Evolutionary conservation across 176 grass and related monocot genomes (phyloP), one percentile per base, ranked within the genome.

Genomic region (Elaeis guineensis): DNA sequence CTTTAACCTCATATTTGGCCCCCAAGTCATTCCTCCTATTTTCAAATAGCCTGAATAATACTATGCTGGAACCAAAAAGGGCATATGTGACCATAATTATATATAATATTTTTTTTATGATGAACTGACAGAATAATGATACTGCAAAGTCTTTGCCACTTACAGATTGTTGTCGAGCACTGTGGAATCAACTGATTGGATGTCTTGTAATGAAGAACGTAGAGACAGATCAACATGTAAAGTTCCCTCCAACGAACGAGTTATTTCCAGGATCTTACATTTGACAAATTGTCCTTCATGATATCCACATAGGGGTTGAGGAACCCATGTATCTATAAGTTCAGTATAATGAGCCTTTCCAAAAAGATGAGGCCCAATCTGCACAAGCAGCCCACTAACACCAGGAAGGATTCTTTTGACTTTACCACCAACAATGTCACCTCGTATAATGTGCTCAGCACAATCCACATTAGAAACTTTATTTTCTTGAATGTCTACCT

Each of bases 291-390:
- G 87, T 0, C 92, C 87, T 69, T 97, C 92, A 21, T 70, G 75
- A 70, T 85, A 91, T 65, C 76, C 69, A 77, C 74, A 68, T 26
- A 88, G 29, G 50, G 87, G 92, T 76, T 88, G 67, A 23, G 72
- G 62, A 62, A 88, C 72, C 92, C 84, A 97, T 4, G 74, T 77
- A 66, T 91, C 87, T 16, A 82, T 63, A 73, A 97, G 79, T 77
- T 97, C 92, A 58, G 86, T 90, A 76, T 97, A 91, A 81, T 97
- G 86, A 73, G 80, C 92, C 73, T 80, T 90, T 68, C 92, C 92
- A 78, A 80, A 82, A 55, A 97, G 77, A 82, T 91, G 83, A 65
- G 92, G 92, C 59, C 92, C 92, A 58, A 97, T 90, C 78, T 97
- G 81, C 58, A 97, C 53, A 25, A 88, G 58, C 63, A 97, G 61